Conservation (phyloP, 306 rosid genomes). For the Cicer judaicum region DNA sequence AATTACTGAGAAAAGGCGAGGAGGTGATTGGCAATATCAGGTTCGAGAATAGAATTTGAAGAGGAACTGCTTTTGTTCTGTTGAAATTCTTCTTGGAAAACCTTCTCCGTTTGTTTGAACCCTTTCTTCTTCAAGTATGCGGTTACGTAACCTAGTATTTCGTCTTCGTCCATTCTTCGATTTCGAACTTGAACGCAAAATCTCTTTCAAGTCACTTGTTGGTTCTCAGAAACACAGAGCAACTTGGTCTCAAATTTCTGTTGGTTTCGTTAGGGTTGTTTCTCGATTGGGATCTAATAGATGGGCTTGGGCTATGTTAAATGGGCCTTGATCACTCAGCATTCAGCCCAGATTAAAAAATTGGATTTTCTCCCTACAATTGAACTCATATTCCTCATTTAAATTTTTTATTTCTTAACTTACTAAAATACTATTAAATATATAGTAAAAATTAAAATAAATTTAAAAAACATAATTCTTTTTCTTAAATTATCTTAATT, state of each 20-base stretch:
- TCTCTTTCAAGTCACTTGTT: neutral
- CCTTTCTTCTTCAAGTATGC: slow-evolving; percentile 78
- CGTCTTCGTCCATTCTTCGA: slow-evolving; percentile 71
- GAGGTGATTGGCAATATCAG: slow-evolving; percentile 70
- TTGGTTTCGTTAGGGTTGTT: neutral
- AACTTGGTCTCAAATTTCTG: neutral
- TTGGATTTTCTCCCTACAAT: no score
- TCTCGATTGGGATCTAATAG: neutral
- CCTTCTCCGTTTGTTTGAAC: slow-evolving; percentile 70
- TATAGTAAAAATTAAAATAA: no score
- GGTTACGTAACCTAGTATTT: slow-evolving; percentile 56
- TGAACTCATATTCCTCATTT: no score
- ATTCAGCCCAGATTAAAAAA: no score
- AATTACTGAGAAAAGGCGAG: slow-evolving; percentile 68
- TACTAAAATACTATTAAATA: no score
- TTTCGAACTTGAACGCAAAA: neutral
- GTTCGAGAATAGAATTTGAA: slow-evolving; percentile 52
- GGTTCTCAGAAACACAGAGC: neutral
- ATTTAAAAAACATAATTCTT: no score
- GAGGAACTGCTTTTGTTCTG: slow-evolving; percentile 50
- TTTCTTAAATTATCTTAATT: no score
- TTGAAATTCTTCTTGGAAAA: slow-evolving; percentile 71
- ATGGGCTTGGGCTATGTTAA: no score
- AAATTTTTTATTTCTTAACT: no score
- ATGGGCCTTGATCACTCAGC: no score